Base-by-base conservation (phyloP, 306 rosid species). In the Phaseolus lunatus region DNA sequence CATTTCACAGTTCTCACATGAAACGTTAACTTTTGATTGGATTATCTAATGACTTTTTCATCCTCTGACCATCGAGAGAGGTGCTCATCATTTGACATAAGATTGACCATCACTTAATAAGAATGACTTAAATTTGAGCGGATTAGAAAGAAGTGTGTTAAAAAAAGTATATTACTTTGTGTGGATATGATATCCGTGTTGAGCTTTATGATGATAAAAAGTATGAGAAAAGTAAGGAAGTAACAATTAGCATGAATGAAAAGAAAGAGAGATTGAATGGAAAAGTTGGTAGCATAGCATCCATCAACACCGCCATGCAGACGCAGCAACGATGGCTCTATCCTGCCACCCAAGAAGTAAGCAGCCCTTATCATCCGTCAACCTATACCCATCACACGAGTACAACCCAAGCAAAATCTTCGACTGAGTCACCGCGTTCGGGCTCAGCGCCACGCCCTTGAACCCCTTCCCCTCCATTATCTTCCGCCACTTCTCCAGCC, bases 271-370 rank as follows among this genome's bases (percentile, higher is more conserved):
- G 1, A n/a, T 8, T 9, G n/a, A 56, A 26, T 15, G 41, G 19
- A 27, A 27, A 10, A 59, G 43, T 27, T 0, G 13, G 26, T 1
- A 2, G 24, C 4, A n/a, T 3, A 43, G n/a, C 13, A 23, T 6
- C 14, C 13, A 66, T 67, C 84, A 94, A 81, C 93, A 89, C 9
- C 96, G 87, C 97, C 98, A 94, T 22, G 97, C 97, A 84, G 97
- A 94, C 4, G 98, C 96, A 66, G 98, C 95, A 39, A 92, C 81
- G 0, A 90, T 76, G 23, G 97, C 78, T 18, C 97, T 78, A 45
- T 92, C 97, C 53, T 92, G 96, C 96, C 98, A 94, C 5, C 96
- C 97, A 81, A 92, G 84, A 11, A 94, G 77, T 93, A 94, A 85
- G 75, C 97, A 92, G 8, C 96, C 98, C 7, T 81, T 92, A 45